A percentile compares a stretch with the other conserved stretches of the same genome.
These are phyloP conservation scores for Cryphonectria parasitica DNA, from an alignment of 2,329 filamentous ascomycete species.

Conservation along the genomic window DNA sequence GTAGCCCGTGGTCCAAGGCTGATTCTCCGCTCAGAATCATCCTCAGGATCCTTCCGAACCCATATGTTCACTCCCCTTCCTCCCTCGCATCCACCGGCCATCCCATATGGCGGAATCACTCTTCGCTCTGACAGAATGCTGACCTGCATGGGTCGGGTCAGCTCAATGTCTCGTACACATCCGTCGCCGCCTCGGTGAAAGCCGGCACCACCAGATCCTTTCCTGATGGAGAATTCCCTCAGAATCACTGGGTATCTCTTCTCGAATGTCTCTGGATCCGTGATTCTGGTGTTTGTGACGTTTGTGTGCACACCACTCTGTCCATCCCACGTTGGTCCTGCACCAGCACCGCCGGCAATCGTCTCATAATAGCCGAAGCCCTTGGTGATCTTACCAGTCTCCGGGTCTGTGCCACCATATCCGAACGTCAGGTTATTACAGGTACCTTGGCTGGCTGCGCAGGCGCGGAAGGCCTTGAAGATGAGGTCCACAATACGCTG, in stretches of 20 bases:
- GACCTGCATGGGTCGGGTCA: slow-evolving; percentile 75
- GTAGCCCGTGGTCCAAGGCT: slow-evolving; percentile 82
- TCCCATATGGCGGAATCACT: slow-evolving; percentile 78
- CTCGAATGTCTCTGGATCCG: slow-evolving; percentile 79
- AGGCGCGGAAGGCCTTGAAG: slow-evolving; percentile 77
- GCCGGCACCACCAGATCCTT: slow-evolving; percentile 66
- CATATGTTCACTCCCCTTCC: slow-evolving; percentile 83
- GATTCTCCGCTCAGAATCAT: slow-evolving; percentile 60
- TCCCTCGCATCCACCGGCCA: slow-evolving; percentile 81
- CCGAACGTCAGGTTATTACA: slow-evolving; percentile 87
- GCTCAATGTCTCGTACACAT: slow-evolving; percentile 79
- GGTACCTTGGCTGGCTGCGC: slow-evolving; percentile 78
- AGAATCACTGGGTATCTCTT: slow-evolving; percentile 75
- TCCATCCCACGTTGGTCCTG: slow-evolving; percentile 73
- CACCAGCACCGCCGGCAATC: slow-evolving; percentile 77
- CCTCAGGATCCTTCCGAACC: slow-evolving; percentile 72
- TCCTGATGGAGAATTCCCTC: slow-evolving; percentile 68
- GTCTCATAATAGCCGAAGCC: slow-evolving; percentile 90
- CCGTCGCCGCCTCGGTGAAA: slow-evolving; percentile 73
- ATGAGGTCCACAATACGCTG: slow-evolving; percentile 86
- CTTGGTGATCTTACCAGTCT: slow-evolving; percentile 54
- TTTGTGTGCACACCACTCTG: slow-evolving; percentile 79
- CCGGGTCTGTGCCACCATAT: slow-evolving; percentile 68
- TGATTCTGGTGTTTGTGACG: slow-evolving; percentile 87
- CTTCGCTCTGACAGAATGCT: slow-evolving; percentile 79